Conservation (phyloP, 169 alveolate species). For the Plasmodium vinckei region DNA sequence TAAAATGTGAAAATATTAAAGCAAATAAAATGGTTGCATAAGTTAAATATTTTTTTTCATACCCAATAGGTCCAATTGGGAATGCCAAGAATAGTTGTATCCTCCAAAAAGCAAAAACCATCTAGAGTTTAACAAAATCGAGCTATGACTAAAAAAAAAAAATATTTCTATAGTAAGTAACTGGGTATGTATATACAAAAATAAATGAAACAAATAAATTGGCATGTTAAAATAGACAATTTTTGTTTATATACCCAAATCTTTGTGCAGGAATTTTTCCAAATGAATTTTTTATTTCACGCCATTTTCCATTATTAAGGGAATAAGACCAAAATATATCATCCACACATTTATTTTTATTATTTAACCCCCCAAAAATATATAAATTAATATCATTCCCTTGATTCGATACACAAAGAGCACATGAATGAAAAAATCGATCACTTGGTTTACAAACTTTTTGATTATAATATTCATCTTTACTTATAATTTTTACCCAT, state of each 20-base stretch:
- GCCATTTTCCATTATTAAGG: conserved; percentile 70
- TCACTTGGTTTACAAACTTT: conserved; percentile 25
- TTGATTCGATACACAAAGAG: conserved; percentile 60
- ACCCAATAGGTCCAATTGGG: conserved; percentile 37
- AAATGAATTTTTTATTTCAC: conserved; percentile 15
- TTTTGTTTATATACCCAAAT: conserved; percentile 41
- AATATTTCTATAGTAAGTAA: background rate
- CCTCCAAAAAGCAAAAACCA: conserved; percentile 74
- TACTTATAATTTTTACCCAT: conserved; percentile 69
- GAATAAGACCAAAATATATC: conserved; percentile 74
- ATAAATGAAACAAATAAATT: background rate
- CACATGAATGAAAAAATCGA: conserved; percentile 71
- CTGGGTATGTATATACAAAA: background rate
- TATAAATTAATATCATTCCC: conserved; percentile 67
- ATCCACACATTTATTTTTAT: conserved; percentile 37
- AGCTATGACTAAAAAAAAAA: conserved; percentile 42
- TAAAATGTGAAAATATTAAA: background rate
- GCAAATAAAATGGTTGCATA: background rate
- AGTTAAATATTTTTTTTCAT: background rate
- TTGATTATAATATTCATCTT: conserved; percentile 58
- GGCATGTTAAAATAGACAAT: background rate
- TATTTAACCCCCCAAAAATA: conserved; percentile 60
- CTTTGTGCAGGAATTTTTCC: conserved; percentile 50
- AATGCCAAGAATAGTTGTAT: conserved; percentile 46
- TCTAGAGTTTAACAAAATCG: conserved; percentile 50